Evolutionary conservation across 169 alveolate species (phyloP).

Genomic region (Miamiensis avidus): DNA sequence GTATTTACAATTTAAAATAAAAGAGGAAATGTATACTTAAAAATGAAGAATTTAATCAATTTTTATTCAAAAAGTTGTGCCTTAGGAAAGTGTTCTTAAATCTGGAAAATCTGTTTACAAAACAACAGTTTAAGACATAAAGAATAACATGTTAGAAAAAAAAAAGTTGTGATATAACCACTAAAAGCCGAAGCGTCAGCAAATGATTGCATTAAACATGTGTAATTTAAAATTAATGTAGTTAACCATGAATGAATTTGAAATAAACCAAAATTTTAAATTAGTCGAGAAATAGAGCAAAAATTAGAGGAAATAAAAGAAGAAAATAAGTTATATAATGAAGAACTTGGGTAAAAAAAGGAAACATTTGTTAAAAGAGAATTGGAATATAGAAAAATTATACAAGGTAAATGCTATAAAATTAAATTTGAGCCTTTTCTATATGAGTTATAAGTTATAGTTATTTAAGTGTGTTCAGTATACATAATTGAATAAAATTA

Average conservation of each 20-base stretch:
- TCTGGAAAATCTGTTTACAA: neutral
- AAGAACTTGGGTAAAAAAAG: conserved; percentile 25
- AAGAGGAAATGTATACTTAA: no score
- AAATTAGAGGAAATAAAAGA: neutral
- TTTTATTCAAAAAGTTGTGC: neutral
- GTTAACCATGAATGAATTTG: neutral
- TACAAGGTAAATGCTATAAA: conserved; percentile 30
- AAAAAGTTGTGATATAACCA: neutral
- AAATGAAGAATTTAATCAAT: neutral
- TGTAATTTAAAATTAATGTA: neutral
- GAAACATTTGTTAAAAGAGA: conserved; percentile 48
- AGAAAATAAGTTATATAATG: conserved; percentile 1
- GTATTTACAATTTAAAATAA: no score
- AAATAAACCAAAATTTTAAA: no score
- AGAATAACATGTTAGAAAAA: no score
- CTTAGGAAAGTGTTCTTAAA: neutral
- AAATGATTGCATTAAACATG: neutral
- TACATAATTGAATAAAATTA: no score
- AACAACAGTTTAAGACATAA: neutral
- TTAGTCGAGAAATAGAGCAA: neutral
- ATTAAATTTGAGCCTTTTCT: conserved; percentile 27
- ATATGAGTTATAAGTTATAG: conserved; percentile 30
- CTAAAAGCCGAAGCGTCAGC: neutral
- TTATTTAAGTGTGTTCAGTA: conserved; percentile 28
- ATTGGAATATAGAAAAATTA: conserved; percentile 47